Evolutionary conservation across 257 asterid genomes (phyloP).

Genomic region (Linaria vulgaris): DNA sequence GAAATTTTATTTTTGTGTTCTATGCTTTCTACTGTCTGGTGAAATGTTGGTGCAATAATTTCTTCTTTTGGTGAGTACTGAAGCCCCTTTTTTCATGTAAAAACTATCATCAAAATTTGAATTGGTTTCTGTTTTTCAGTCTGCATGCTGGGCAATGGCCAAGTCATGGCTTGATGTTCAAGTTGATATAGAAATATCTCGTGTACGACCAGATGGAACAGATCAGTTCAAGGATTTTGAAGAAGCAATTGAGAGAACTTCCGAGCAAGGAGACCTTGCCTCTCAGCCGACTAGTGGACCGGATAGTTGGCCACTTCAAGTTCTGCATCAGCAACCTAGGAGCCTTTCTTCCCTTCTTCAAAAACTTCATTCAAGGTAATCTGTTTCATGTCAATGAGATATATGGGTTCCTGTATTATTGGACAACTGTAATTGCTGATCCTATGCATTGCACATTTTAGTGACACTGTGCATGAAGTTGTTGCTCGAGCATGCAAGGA

Average conservation of each 20-base stretch:
- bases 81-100: constrained; percentile 17
- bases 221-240: constrained; percentile 65
- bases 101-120: neutral
- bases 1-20: neutral
- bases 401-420: constrained; percentile 22
- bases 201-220: constrained; percentile 58
- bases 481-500: constrained; percentile 97
- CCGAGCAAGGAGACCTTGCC: constrained; percentile 56
- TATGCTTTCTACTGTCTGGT: constrained; percentile 13
- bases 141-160: constrained; percentile 99
- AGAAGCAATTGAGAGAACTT: constrained; percentile 70
- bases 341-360: constrained; percentile 86
- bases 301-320: constrained; percentile 90
- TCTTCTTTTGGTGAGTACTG: constrained; percentile 13
- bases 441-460: constrained; percentile 30
- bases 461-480: constrained; percentile 87
- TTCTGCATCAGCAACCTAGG: constrained; percentile 88
- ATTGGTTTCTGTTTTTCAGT: constrained; percentile 52
- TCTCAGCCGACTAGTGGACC: constrained; percentile 57
- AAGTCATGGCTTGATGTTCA: constrained; percentile 95
- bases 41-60: constrained; percentile 4
- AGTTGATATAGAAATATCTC: constrained; percentile 74
- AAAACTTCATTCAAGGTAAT: constrained; percentile 96
- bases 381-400: constrained; percentile 19
- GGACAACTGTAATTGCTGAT: constrained; percentile 17